Evolutionary conservation across 2,329 filamentous ascomycete species (phyloP), one percentile per base, ranked within the genome.

Genomic region (Cordyceps tenuipes): DNA sequence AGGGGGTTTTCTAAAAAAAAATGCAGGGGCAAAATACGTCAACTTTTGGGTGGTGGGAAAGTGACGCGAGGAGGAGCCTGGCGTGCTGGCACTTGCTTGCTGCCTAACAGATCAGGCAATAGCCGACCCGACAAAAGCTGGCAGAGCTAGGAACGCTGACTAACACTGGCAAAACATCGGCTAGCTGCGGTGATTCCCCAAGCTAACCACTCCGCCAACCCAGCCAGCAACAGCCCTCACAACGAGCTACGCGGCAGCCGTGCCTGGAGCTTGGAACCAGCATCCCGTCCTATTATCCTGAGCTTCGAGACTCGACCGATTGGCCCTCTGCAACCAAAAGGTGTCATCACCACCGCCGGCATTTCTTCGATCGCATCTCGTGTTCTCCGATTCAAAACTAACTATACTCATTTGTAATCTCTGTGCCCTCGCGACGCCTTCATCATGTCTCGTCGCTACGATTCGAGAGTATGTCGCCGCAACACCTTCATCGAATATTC

Each of bases 361-460:
- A 39, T n/a, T n/a, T n/a, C n/a, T 48, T 53, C 29, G n/a, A 43
- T 19, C 50, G 12, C 31, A 39, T 39, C 13, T 8, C 9, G 9
- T 12, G 9, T 8, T 26, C 21, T 23, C 26, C 29, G 12, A 52
- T 46, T 29, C 10, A 26, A n/a, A 29, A 7, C 21, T n/a, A 47
- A 4, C 47, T 15, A 44, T 19, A 13, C 23, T 41, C n/a, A 48
- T 46, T 23, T 12, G 10, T 34, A 52, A 41, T 41, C 29, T 29
- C 13, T 21, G 36, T 29, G 49, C 57, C 1, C 31, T 21, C 19
- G 57, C 41, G 49, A 53, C 43, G 43, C 31, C 23, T 31, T 81
- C 68, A 56, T 46, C 76, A 97, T 97, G 92, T 96, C 92, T 76
- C 89, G 92, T 80, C 88, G 92, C 82, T 97, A 97, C 81, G 92